These are phyloP conservation scores for Glaciozyma martinii DNA, from an alignment of 768 basidiomycete species.

Conservation along the genomic window DNA sequence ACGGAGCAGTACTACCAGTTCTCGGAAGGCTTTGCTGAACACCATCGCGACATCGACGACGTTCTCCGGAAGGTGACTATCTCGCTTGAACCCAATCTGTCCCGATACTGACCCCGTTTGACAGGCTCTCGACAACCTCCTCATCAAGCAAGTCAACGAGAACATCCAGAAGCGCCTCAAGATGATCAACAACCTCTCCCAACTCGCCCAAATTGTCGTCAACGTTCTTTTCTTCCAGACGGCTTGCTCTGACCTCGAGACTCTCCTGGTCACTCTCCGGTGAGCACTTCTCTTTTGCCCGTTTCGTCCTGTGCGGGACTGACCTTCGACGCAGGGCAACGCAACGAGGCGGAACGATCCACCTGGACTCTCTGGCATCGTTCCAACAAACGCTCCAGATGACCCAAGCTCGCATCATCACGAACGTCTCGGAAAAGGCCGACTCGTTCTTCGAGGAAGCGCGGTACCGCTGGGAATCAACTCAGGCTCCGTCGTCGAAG, in stretches of 20 bases:
- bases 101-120: neutral
- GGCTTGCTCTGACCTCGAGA: conserved; percentile 74
- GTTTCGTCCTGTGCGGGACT: neutral
- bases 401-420: conserved; percentile 66
- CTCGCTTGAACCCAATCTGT: neutral
- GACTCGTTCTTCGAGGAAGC: conserved; percentile 92
- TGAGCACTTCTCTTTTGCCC: conserved; percentile 15
- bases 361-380: conserved; percentile 41
- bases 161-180: conserved; percentile 65
- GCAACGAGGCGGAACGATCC: conserved; percentile 65
- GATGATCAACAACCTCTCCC: conserved; percentile 68
- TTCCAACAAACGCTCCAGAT: conserved; percentile 62
- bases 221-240: conserved; percentile 87
- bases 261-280: conserved; percentile 70
- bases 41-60: conserved; percentile 84
- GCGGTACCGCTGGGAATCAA: conserved; percentile 83
- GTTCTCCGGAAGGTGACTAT: conserved; percentile 66
- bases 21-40: conserved; percentile 85
- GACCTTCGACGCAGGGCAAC: conserved; percentile 51
- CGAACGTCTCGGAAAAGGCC: conserved; percentile 78
- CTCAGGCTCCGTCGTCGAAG: conserved; percentile 43
- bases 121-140: conserved; percentile 76
- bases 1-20: conserved; percentile 95
- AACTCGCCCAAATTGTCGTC: conserved; percentile 84
- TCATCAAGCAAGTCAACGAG: conserved; percentile 64